Conservation (phyloP, 441 rosid genomes). For the Populus hybrid region DNA sequence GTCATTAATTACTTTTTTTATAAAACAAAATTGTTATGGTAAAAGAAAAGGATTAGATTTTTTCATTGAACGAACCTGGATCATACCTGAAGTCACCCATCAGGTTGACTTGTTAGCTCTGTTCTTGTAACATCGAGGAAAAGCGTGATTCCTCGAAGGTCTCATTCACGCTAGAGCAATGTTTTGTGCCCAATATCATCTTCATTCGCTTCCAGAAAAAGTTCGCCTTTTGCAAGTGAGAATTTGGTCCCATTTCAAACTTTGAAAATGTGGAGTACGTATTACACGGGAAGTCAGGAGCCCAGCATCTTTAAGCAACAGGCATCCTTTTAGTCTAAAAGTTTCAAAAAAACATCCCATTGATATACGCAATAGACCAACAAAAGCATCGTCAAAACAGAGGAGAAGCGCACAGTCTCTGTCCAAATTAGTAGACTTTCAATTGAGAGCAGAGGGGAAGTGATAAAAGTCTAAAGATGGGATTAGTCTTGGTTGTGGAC, state of each 20-base stretch:
- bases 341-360: neutral
- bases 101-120: neutral
- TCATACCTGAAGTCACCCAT: neutral
- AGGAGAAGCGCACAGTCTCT: no score
- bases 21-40: no score
- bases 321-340: neutral
- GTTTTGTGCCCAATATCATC: neutral
- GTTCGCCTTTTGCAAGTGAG: neutral
- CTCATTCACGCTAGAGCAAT: neutral
- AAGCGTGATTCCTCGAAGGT: neutral
- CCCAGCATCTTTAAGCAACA: neutral
- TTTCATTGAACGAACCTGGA: neutral
- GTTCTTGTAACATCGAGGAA: neutral
- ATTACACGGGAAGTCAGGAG: neutral
- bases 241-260: neutral
- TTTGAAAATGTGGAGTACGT: neutral
- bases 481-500: neutral
- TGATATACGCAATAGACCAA: neutral
- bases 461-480: neutral
- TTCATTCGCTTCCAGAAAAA: neutral
- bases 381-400: neutral
- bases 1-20: no score
- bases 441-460: neutral
- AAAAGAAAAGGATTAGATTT: no score
- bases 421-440: neutral